These are phyloP conservation scores for Verticillium dahliae DNA, from an alignment of 2,329 filamentous ascomycete genomes.

Conservation along the genomic window DNA sequence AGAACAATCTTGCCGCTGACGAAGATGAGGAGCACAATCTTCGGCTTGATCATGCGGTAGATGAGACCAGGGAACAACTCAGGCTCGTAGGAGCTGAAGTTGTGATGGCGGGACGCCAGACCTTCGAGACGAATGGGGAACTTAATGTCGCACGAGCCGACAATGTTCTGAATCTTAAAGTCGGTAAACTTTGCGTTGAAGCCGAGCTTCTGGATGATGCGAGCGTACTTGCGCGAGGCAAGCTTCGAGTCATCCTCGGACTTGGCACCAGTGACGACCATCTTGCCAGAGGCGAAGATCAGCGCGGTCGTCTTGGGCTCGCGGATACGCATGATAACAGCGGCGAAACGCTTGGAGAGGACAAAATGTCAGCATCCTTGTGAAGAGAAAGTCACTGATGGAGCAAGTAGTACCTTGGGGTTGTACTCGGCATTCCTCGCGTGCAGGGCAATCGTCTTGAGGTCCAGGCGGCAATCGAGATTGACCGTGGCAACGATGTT, in stretches of 20 bases:
- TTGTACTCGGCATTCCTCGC: slow-evolving; percentile 98
- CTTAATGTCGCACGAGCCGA: slow-evolving; percentile 98
- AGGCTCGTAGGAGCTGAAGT: slow-evolving; percentile 98
- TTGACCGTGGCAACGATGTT: slow-evolving; percentile 99
- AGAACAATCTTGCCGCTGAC: slow-evolving; percentile 97
- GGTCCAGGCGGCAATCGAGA: slow-evolving; percentile 90
- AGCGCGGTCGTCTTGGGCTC: slow-evolving; percentile 97
- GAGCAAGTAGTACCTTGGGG: slow-evolving; percentile 66
- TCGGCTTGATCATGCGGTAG: slow-evolving; percentile 99
- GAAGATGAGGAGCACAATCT: slow-evolving; percentile 97
- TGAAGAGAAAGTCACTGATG: slow-evolving; percentile 2
- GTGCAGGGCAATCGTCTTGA: slow-evolving; percentile 98
- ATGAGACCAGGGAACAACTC: slow-evolving; percentile 98
- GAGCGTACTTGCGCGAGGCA: slow-evolving; percentile 93
- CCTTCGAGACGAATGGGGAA: slow-evolving; percentile 97
- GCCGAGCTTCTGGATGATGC: slow-evolving; percentile 98
- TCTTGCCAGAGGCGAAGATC: slow-evolving; percentile 98
- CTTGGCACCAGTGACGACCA: slow-evolving; percentile 98
- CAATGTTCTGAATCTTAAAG: slow-evolving; percentile 99
- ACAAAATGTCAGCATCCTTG: slow-evolving; percentile 21
- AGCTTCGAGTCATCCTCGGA: slow-evolving; percentile 97
- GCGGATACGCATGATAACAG: slow-evolving; percentile 99
- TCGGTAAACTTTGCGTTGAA: slow-evolving; percentile 99
- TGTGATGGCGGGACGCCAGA: slow-evolving; percentile 93
- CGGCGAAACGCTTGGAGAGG: slow-evolving; percentile 76